Conservation (phyloP, 306 rosid genomes). For the Mucuna pruriens region DNA sequence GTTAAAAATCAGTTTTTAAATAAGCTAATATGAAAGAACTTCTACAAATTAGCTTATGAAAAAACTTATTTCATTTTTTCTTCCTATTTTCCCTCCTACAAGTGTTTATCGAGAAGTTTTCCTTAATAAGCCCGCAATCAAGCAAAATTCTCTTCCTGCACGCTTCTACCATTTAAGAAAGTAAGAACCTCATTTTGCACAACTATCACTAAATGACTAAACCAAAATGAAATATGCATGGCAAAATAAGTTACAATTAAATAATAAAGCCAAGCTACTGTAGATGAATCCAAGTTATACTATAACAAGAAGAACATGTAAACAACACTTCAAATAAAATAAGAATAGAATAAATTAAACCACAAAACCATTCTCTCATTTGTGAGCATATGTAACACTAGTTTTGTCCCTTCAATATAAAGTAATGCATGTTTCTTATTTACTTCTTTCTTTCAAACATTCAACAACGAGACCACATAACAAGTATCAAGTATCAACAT, state of each 20-base stretch:
- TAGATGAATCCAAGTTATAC: not conserved
- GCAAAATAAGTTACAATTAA: not conserved
- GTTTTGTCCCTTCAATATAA: not conserved
- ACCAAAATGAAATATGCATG: constrained; percentile 5
- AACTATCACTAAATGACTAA: constrained; percentile 14
- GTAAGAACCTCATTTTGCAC: constrained; percentile 2
- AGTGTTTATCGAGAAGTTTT: too few relatives aligned
- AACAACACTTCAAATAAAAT: not conserved
- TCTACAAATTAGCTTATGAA: too few relatives aligned
- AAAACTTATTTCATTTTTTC: too few relatives aligned
- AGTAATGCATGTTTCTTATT: not conserved
- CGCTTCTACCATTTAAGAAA: constrained; percentile 7
- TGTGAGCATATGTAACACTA: not conserved
- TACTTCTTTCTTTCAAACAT: not conserved
- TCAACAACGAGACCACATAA: constrained; percentile 3
- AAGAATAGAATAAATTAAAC: not conserved
- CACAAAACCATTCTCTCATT: not conserved
- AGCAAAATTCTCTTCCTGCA: constrained; percentile 1
- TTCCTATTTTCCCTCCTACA: too few relatives aligned
- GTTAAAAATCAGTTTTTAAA: too few relatives aligned
- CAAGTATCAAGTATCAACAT: constrained; percentile 11
- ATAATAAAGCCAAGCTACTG: not conserved
- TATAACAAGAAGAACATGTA: not conserved
- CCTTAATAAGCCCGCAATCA: too few relatives aligned
- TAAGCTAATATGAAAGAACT: too few relatives aligned